These are phyloP conservation scores for Galerina marginata DNA, from an alignment of 768 basidiomycete genomes.

Conservation along the genomic window DNA sequence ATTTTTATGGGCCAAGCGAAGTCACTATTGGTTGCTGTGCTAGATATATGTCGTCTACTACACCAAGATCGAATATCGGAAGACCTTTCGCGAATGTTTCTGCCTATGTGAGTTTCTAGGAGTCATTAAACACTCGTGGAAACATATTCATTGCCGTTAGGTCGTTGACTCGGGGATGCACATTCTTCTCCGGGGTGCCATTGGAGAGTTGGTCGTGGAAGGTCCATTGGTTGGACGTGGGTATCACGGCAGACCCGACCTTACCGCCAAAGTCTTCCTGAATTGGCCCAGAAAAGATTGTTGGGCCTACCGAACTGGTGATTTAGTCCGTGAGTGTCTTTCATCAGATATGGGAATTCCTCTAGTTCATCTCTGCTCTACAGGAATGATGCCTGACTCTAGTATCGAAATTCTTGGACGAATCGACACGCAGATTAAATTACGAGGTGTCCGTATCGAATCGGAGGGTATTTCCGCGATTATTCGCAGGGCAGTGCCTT, in stretches of 20 bases:
- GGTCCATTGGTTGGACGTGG: slow-evolving; percentile 56
- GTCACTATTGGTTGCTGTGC: slow-evolving; percentile 58
- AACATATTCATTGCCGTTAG: slow-evolving; percentile 30
- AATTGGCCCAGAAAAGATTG: slow-evolving; percentile 46
- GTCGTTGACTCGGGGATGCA: slow-evolving; percentile 49
- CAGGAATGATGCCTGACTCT: slow-evolving; percentile 55
- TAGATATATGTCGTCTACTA: slow-evolving; percentile 44
- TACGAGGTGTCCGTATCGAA: slow-evolving; percentile 60
- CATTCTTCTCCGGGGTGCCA: slow-evolving; percentile 46
- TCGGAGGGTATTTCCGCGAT: slow-evolving; percentile 55
- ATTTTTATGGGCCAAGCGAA: slow-evolving; percentile 60
- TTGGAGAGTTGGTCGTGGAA: slow-evolving; percentile 55
- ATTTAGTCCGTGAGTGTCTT: slow-evolving; percentile 43
- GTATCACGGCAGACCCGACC: slow-evolving; percentile 49
- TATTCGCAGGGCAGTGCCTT: slow-evolving; percentile 36
- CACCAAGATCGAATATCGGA: slow-evolving; percentile 50
- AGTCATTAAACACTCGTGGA: too few species aligned
- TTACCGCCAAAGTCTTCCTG: slow-evolving; percentile 51
- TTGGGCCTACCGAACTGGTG: slow-evolving; percentile 55
- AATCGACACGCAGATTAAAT: slow-evolving; percentile 57
- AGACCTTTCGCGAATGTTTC: slow-evolving; percentile 43
- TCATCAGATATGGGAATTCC: background rate
- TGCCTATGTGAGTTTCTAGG: slow-evolving; percentile 34
- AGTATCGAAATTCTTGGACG: slow-evolving; percentile 56
- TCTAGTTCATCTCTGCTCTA: background rate